Conservation (phyloP, 495 filamentous ascomycete species). For the Penicillium riverlandense region DNA sequence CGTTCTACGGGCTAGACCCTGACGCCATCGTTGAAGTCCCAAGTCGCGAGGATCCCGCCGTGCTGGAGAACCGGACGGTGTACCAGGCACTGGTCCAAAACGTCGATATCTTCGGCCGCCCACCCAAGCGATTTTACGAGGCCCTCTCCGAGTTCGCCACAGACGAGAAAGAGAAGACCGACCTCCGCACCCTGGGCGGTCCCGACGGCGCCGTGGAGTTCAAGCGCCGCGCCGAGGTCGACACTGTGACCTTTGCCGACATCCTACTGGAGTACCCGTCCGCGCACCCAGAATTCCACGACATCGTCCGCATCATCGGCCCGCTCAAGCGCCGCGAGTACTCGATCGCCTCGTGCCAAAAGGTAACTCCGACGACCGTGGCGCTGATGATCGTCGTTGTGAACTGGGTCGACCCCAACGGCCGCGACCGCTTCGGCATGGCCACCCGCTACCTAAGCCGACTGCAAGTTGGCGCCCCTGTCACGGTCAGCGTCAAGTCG, state of each 20-base stretch:
- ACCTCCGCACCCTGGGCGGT: constrained; percentile 67
- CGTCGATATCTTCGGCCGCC: constrained; percentile 93
- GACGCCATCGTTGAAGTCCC: constrained; percentile 85
- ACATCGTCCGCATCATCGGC: constrained; percentile 80
- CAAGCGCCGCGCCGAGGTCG: constrained; percentile 88
- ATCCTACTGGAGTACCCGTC: constrained; percentile 81
- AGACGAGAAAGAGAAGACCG: constrained; percentile 73
- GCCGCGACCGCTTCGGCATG: constrained; percentile 86
- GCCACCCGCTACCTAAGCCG: constrained; percentile 80
- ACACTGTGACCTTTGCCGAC: constrained; percentile 89
- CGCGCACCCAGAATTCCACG: constrained; percentile 82
- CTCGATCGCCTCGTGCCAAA: constrained; percentile 93
- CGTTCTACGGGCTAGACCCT: constrained; percentile 75
- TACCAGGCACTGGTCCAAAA: constrained; percentile 91
- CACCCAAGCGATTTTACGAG: constrained; percentile 96
- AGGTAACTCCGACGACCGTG: constrained; percentile 78
- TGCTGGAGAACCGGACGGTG: constrained; percentile 84
- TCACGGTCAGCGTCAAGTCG: constrained; percentile 91
- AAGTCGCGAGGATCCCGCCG: constrained; percentile 67
- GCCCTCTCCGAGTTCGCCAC: constrained; percentile 78
- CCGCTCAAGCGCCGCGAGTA: constrained; percentile 96
- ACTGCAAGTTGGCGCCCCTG: constrained; percentile 62
- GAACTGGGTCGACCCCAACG: constrained; percentile 80
- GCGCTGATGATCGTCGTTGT: constrained; percentile 98
- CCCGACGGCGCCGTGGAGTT: constrained; percentile 88